A percentile compares a stretch with the other conserved stretches of the same genome.
Evolutionary conservation across 2,329 filamentous ascomycete species (phyloP).

Genomic region (Fusarium abutilonis): DNA sequence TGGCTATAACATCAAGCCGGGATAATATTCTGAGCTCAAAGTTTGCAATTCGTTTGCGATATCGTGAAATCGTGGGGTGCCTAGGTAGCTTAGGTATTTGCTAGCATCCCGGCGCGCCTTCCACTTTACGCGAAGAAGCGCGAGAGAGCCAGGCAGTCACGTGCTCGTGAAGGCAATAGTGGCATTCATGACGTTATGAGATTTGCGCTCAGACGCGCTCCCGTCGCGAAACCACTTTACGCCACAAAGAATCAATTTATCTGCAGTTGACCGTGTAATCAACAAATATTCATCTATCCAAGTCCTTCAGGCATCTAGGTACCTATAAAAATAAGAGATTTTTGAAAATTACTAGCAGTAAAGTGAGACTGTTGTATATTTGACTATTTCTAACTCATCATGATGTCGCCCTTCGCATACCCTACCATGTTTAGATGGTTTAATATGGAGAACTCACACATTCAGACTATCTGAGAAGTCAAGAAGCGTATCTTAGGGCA

Average conservation of each 20-base stretch:
- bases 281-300: not conserved
- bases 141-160: slow-evolving; percentile 49
- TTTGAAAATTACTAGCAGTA: no score
- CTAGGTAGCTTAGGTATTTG: slow-evolving; percentile 14
- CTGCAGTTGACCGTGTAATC: not conserved
- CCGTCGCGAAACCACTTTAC: slow-evolving; percentile 24
- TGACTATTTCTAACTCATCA: no score
- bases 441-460: not conserved
- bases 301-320: no score
- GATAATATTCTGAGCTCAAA: not conserved
- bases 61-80: slow-evolving; percentile 25
- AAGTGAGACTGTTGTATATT: no score
- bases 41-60: slow-evolving; percentile 1
- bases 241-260: slow-evolving; percentile 5
- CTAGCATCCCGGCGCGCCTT: slow-evolving; percentile 25
- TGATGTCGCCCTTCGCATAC: no score
- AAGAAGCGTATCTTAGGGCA: no score
- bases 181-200: slow-evolving; percentile 1
- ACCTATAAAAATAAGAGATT: no score
- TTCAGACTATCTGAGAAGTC: no score
- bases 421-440: no score
- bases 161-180: slow-evolving; percentile 36
- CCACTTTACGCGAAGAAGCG: slow-evolving; percentile 49
- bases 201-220: not conserved
- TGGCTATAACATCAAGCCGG: slow-evolving; percentile 28